These are phyloP conservation scores for Mentha longifolia DNA, from an alignment of 257 asterid species.

Conservation along the genomic window DNA sequence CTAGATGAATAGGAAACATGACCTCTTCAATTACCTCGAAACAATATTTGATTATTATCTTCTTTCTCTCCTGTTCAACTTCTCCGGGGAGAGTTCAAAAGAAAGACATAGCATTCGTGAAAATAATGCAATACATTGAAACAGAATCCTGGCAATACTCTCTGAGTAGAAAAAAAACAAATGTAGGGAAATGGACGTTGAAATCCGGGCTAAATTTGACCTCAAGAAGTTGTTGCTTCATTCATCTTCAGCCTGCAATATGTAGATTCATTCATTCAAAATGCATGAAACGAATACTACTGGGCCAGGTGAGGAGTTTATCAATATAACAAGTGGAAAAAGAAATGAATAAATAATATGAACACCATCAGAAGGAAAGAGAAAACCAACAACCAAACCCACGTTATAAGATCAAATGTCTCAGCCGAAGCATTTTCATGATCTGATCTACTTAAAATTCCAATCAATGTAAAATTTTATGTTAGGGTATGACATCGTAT, in stretches of 20 bases:
- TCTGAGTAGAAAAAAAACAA: slow-evolving; percentile 27
- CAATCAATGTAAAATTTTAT: not conserved
- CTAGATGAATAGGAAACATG: not conserved
- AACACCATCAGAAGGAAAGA: not conserved
- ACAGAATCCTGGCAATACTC: slow-evolving; percentile 29
- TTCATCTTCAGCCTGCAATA: slow-evolving; percentile 50
- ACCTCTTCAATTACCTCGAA: not conserved
- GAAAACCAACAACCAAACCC: not conserved
- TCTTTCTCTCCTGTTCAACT: slow-evolving; percentile 23
- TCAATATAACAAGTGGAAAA: not conserved
- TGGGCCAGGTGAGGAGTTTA: not conserved
- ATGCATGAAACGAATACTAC: not conserved
- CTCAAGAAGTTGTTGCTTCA: slow-evolving; percentile 30
- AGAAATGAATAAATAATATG: not conserved
- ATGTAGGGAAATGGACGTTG: slow-evolving; percentile 32
- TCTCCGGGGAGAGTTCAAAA: slow-evolving; percentile 22
- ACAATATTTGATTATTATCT: slow-evolving; percentile 21
- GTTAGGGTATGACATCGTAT: no score
- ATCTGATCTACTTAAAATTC: not conserved
- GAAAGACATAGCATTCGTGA: slow-evolving; percentile 30
- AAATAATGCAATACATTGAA: slow-evolving; percentile 33
- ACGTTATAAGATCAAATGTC: not conserved
- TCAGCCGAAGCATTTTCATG: not conserved
- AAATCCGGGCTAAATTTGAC: slow-evolving; percentile 13
- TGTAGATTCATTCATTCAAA: slow-evolving; percentile 8